Evolutionary conservation across 352 stramenopile genomes (phyloP).

Genomic region (Phytophthora podocarpi): DNA sequence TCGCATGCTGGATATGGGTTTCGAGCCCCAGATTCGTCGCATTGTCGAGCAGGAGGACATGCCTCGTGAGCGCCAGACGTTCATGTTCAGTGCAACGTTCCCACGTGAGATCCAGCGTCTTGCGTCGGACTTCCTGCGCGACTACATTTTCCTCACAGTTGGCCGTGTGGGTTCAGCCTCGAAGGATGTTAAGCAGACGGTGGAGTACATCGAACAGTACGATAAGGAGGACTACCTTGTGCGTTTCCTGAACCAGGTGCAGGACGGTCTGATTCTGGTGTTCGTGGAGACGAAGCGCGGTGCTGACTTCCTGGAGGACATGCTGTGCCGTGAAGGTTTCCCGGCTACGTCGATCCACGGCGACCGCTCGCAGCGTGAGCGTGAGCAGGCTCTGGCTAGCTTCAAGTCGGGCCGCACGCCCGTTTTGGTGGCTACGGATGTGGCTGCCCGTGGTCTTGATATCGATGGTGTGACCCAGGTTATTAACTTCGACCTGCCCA

Average conservation of each 20-base stretch:
- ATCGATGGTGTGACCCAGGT: slow-evolving; percentile 97
- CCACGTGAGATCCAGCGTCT: slow-evolving; percentile 96
- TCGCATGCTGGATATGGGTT: slow-evolving; percentile 99
- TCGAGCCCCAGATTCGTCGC: slow-evolving; percentile 98
- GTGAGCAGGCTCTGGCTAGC: slow-evolving; percentile 91
- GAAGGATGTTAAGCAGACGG: slow-evolving; percentile 98
- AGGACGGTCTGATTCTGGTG: slow-evolving; percentile 94
- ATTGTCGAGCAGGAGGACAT: slow-evolving; percentile 99
- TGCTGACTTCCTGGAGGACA: slow-evolving; percentile 96
- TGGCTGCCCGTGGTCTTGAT: slow-evolving; percentile 98
- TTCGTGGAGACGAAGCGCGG: slow-evolving; percentile 99
- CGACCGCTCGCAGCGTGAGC: slow-evolving; percentile 96
- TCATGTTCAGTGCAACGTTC: slow-evolving; percentile 99
- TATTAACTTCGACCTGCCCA: slow-evolving; percentile 99
- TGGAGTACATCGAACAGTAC: slow-evolving; percentile 97
- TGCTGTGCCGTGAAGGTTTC: slow-evolving; percentile 93
- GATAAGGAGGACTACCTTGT: slow-evolving; percentile 98
- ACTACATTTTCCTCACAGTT: slow-evolving; percentile 99
- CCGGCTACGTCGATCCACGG: slow-evolving; percentile 97
- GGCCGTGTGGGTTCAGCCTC: slow-evolving; percentile 97
- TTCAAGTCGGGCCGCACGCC: slow-evolving; percentile 93
- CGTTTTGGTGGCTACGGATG: slow-evolving; percentile 98
- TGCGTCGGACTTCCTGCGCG: slow-evolving; percentile 96
- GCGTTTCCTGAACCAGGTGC: slow-evolving; percentile 94
- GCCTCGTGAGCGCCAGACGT: slow-evolving; percentile 97